Evolutionary conservation across 164 flowering plant species (phyloP).

Genomic region (Amborella trichopoda): DNA sequence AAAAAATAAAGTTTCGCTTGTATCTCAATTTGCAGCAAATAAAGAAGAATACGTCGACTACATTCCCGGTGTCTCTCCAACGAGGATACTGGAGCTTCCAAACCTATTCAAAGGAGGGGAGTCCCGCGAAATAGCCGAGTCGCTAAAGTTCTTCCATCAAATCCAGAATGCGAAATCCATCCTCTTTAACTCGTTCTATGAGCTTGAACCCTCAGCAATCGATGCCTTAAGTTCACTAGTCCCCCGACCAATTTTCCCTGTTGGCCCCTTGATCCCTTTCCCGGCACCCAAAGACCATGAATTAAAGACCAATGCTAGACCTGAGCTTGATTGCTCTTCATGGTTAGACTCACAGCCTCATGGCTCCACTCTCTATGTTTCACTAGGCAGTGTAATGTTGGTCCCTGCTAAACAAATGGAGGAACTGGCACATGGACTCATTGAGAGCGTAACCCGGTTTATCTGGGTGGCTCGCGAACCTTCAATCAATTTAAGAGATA

Average conservation of each 20-base stretch:
- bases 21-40: conserved; percentile 7
- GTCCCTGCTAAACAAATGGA: conserved; percentile 23
- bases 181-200: conserved; percentile 26
- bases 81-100: conserved; percentile 28
- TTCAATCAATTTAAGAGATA: conserved; percentile 8
- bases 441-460: conserved; percentile 18
- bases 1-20: background rate
- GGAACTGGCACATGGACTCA: conserved; percentile 24
- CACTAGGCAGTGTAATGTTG: conserved; percentile 27
- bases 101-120: conserved; percentile 6
- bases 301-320: conserved; percentile 52
- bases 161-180: conserved; percentile 31
- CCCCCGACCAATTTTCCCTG: conserved; percentile 22
- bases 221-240: conserved; percentile 18
- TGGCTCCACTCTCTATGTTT: conserved; percentile 31
- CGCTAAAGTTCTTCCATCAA: conserved; percentile 5
- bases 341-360: conserved; percentile 50
- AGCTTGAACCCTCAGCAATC: conserved; percentile 31
- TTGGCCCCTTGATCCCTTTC: conserved; percentile 37
- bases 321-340: conserved; percentile 7
- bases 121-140: background rate
- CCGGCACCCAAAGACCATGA: too few relatives aligned
- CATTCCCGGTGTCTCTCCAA: conserved; percentile 36
- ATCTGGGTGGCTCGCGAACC: conserved; percentile 36
- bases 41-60: conserved; percentile 28